Evolutionary conservation across 208 protist species (phyloP), one percentile per base, ranked within the genome.

Genomic region (Leishmania gerbilli): DNA sequence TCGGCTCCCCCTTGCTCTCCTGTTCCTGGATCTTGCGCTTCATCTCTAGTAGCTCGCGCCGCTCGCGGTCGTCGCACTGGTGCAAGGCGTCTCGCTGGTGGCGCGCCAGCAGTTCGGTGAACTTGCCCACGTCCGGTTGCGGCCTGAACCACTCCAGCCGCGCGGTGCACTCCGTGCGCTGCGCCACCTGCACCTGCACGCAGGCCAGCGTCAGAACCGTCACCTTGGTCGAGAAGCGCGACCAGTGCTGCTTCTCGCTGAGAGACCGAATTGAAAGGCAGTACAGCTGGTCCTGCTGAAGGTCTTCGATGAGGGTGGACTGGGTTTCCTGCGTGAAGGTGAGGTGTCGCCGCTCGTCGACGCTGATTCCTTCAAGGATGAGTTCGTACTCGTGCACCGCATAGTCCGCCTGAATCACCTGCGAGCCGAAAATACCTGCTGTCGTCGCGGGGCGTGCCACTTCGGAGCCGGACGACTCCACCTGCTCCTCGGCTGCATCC

Each of bases 231-330:
- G 93, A 98, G 53, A 92, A 91, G 81, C 89, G 84, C 1, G 93
- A 97, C 96, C 94, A 98, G 76, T 95, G 91, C 80, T 91, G 68
- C 71, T 93, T 93, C 77, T 89, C 88, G 80, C 90, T 96, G 49
- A 92, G 82, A 15, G 93, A 97, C 40, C 95, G 91, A 34, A 98
- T 89, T 34, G 86, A 92, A 15, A 97, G 85, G 64, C 84, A 88
- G 87, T 98, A 98, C 64, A 98, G 87, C 47, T 92, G 81, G 79
- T 98, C 92, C 56, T 93, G 91, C 74, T 87, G 64, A 37, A 98
- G 88, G 0, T 89, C 92, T 19, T 83, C 84, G 19, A 98, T 84
- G 58, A 86, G 74, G 37, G 82, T 79, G 21, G 84, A 90, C 81
- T 90, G 90, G 56, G 88, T 72, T 0, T 95, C 79, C 49, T 91